Conservation (phyloP, 116 monocot genomes). For the Phalaenopsis hybrid region DNA sequence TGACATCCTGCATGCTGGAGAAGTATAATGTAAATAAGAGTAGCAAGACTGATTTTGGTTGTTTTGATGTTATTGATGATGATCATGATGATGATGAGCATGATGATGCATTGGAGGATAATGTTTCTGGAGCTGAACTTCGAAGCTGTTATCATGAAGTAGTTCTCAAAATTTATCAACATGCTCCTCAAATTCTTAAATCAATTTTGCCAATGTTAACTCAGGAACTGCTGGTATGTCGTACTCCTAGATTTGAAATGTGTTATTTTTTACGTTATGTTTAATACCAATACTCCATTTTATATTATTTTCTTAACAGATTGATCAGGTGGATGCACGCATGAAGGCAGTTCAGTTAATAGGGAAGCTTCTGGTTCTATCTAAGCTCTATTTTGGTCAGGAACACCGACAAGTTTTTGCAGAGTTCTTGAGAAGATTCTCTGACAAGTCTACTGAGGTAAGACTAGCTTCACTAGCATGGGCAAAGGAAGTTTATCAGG, state of each 20-base stretch:
- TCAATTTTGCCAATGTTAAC: slow-evolving; percentile 65
- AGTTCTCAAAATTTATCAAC: slow-evolving; percentile 58
- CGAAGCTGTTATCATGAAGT: slow-evolving; percentile 57
- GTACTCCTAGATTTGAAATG: background rate
- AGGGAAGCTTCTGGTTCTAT: slow-evolving; percentile 60
- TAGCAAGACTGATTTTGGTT: background rate
- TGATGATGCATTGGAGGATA: slow-evolving; percentile 18
- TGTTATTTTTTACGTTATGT: background rate
- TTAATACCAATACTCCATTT: slow-evolving; percentile 4
- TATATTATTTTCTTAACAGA: slow-evolving; percentile 35
- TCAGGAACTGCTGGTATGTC: slow-evolving; percentile 69
- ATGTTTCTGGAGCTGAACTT: slow-evolving; percentile 32
- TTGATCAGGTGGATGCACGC: slow-evolving; percentile 81
- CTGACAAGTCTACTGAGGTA: slow-evolving; percentile 78
- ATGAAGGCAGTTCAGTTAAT: slow-evolving; percentile 68
- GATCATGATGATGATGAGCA: background rate
- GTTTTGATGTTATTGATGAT: background rate
- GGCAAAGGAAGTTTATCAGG: slow-evolving; percentile 58
- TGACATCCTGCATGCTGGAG: slow-evolving; percentile 56
- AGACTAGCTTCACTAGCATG: slow-evolving; percentile 69
- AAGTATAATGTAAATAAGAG: slow-evolving; percentile 13
- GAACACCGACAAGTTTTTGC: slow-evolving; percentile 54
- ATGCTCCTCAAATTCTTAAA: slow-evolving; percentile 64
- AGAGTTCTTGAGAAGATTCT: slow-evolving; percentile 78
- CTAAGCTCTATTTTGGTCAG: slow-evolving; percentile 46